phyloP scores from a whole-genome alignment of 805 yeast genomes.

The Zygoascus tannicola region DNA sequence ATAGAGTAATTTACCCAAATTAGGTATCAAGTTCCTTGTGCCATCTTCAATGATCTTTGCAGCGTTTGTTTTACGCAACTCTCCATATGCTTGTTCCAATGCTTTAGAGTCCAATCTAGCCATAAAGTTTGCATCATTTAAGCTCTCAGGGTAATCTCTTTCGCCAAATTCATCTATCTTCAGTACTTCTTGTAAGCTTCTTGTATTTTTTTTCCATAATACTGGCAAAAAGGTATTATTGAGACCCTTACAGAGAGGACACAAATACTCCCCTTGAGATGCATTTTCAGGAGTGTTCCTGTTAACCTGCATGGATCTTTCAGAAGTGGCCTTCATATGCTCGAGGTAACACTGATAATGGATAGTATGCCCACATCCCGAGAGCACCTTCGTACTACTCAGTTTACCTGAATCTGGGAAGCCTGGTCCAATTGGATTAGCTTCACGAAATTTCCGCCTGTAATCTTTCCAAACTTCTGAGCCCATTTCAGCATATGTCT shows the following conservation, averaged over 20 bases:
- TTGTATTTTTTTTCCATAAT: conserved; percentile 45
- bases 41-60: background rate
- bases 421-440: conserved; percentile 59
- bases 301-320: conserved; percentile 62
- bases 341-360: conserved; percentile 63
- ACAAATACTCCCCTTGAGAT: conserved; percentile 63
- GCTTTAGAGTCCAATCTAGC: background rate
- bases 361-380: conserved; percentile 92
- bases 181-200: background rate
- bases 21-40: background rate
- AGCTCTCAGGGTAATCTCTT: conserved; percentile 1
- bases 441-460: conserved; percentile 31
- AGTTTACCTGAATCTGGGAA: conserved; percentile 34
- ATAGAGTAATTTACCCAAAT: background rate
- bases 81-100: background rate
- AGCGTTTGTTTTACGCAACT: background rate
- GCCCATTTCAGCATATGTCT: conserved; percentile 11
- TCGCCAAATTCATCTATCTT: conserved; percentile 3
- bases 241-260: conserved; percentile 86
- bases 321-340: conserved; percentile 47
- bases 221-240: conserved; percentile 79
- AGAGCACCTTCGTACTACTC: conserved; percentile 33
- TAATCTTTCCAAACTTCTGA: conserved; percentile 33
- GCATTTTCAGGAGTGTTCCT: conserved; percentile 71
- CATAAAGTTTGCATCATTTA: conserved; percentile 1